phyloP scores from a whole-genome alignment of 2,329 filamentous ascomycete genomes.

The Xylaria digitata region DNA sequence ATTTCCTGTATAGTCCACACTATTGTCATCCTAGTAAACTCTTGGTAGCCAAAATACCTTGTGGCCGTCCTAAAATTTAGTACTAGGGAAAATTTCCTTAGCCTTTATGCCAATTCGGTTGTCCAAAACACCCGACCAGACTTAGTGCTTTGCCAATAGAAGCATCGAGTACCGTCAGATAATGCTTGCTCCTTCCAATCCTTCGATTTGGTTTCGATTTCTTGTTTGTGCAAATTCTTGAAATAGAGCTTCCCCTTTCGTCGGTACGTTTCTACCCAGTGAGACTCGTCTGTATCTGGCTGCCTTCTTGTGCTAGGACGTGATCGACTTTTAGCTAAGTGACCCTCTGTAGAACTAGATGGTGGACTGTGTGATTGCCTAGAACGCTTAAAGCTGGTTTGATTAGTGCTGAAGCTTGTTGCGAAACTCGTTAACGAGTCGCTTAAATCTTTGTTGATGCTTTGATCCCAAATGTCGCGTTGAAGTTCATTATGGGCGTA shows the following conservation, averaged over 20 bases:
- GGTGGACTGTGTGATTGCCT: constrained; percentile 3
- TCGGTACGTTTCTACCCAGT: constrained; percentile 12
- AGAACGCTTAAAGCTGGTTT: constrained; percentile 7
- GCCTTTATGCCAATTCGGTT: constrained; percentile 12
- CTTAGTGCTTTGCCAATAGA: constrained; percentile 16
- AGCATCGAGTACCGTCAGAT: constrained; percentile 11
- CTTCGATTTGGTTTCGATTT: constrained; percentile 14
- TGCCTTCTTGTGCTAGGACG: constrained; percentile 9
- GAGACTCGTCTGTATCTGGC: background rate
- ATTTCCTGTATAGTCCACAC: constrained; percentile 11
- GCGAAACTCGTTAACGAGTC: constrained; percentile 8
- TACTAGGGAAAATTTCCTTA: background rate
- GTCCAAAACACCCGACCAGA: constrained; percentile 18
- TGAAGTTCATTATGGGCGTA: constrained; percentile 5
- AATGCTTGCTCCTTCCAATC: constrained; percentile 4
- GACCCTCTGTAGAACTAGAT: constrained; percentile 32
- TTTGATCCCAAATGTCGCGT: constrained; percentile 6
- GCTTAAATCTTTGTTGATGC: background rate
- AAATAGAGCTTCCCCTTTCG: constrained; percentile 13
- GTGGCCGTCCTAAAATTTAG: background rate
- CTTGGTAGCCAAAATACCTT: no score
- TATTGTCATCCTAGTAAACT: no score
- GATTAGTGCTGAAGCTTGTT: constrained; percentile 4
- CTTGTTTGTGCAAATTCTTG: constrained; percentile 15
- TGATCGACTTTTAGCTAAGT: constrained; percentile 23